These are phyloP conservation scores for Tylopilus intermedius DNA, from an alignment of 768 basidiomycete species.

Conservation along the genomic window DNA sequence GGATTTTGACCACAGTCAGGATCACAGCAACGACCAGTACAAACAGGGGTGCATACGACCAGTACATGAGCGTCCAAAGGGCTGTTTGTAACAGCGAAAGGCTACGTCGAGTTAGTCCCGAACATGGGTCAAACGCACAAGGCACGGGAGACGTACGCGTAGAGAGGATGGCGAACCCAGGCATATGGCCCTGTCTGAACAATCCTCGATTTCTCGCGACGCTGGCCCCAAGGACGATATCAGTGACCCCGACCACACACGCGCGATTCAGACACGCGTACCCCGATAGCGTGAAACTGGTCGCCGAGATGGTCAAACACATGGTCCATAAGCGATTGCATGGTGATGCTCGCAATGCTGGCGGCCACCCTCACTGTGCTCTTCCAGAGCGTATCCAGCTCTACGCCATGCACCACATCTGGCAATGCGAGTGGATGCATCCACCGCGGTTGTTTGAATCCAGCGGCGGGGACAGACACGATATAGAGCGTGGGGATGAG, in stretches of 20 bases:
- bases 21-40: not conserved
- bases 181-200: conserved; percentile 15
- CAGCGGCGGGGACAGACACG: not conserved
- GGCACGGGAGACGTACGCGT: not conserved
- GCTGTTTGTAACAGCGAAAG: not conserved
- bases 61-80: conserved; percentile 3
- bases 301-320: conserved; percentile 3
- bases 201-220: conserved; percentile 11
- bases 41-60: conserved; percentile 10
- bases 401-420: not conserved
- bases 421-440: conserved; percentile 1
- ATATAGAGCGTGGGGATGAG: not conserved
- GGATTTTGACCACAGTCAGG: conserved; percentile 2
- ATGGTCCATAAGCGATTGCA: not conserved
- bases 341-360: not conserved
- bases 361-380: conserved; percentile 1
- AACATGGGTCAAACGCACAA: not conserved
- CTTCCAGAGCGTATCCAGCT: not conserved
- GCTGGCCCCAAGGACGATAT: not conserved
- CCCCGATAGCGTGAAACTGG: conserved; percentile 9
- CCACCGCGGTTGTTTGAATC: conserved; percentile 7
- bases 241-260: not conserved
- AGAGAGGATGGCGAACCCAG: conserved; percentile 12
- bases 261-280: not conserved
- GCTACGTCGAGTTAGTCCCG: not conserved